Evolutionary conservation across 2,329 filamentous ascomycete genomes (phyloP), one percentile per base, ranked within the genome.

Genomic region (Neonectria magnoliae): DNA sequence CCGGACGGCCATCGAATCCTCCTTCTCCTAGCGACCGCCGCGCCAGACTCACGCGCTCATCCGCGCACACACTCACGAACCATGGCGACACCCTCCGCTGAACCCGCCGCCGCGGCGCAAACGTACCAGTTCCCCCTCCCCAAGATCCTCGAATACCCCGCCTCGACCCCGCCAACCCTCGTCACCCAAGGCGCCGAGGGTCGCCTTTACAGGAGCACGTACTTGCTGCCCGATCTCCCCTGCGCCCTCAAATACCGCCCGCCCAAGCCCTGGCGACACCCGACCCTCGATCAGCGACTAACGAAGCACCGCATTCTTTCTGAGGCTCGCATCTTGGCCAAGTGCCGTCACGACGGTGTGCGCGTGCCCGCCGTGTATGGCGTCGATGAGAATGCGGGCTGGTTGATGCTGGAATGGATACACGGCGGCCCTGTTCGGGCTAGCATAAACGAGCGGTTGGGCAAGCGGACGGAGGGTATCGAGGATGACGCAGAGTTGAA

Each of bases 141-240:
- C 41, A 79, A 83, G 36, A 86, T 91, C 71, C 91, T 94, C 79
- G 83, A 84, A 63, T 82, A 88, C 81, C 86, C 87, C 77, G 82
- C 86, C 66, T 83, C 88, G 42, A 78, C 83, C 71, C 80, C 87
- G 53, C 89, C 93, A 68, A 79, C 77, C 53, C 91, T 97, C 75
- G 88, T 98, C 72, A 91, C 93, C 62, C 96, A 98, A 85, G 96
- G 96, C 81, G 96, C 96, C 77, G 96, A 99, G 87, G 94, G 93
- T 65, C 93, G 95, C 69, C 88, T 99, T 76, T 98, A 97, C 88
- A 91, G 90, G 79, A 95, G 93, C 18, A 90, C 88, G 60, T 97
- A 93, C 81, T 90, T 98, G 59, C 78, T 86, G 1, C 87, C 92
- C 42, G 78, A 84, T 61, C 83, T 88, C 10, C 88, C 91, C 14